phyloP scores from a whole-genome alignment of 2,329 filamentous ascomycete species.

The Verticillium longisporum region DNA sequence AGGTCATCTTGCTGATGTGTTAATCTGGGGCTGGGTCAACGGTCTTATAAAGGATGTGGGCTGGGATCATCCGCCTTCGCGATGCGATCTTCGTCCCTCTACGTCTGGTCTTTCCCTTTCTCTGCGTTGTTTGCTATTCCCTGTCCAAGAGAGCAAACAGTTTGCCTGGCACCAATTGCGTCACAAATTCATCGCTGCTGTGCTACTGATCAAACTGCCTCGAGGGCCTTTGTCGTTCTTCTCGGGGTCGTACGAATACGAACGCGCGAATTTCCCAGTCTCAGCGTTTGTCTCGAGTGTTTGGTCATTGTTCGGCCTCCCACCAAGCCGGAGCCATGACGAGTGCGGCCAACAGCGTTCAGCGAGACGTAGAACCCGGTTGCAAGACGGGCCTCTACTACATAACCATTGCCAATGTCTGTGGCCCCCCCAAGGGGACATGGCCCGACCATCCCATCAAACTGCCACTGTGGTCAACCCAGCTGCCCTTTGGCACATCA shows the following conservation, averaged over 20 bases:
- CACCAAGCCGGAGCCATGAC: background rate
- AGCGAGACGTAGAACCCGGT: slow-evolving; percentile 15
- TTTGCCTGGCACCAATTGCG: background rate
- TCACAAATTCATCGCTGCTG: background rate
- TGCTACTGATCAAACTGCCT: background rate
- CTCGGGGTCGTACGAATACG: background rate
- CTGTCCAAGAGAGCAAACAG: background rate
- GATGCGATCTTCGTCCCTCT: background rate
- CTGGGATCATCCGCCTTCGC: background rate
- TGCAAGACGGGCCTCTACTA: slow-evolving; percentile 28
- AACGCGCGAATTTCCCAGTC: background rate
- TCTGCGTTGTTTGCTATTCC: background rate
- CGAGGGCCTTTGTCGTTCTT: background rate
- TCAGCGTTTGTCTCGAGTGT: background rate
- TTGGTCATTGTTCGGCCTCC: slow-evolving; percentile 17
- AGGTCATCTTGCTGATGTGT: background rate
- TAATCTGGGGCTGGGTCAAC: background rate
- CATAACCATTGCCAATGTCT: slow-evolving; percentile 30
- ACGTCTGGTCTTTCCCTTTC: background rate
- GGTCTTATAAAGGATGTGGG: background rate
- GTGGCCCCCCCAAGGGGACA: slow-evolving; percentile 7
- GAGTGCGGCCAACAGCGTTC: slow-evolving; percentile 3
- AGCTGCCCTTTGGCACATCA: slow-evolving; percentile 40
- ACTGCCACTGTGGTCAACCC: slow-evolving; percentile 10
- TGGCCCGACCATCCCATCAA: background rate